Percentiles rank a stretch among this genome's conserved stretches.
phyloP scores from a whole-genome alignment of 495 filamentous ascomycete species.

The Geopyxis carbonaria region DNA sequence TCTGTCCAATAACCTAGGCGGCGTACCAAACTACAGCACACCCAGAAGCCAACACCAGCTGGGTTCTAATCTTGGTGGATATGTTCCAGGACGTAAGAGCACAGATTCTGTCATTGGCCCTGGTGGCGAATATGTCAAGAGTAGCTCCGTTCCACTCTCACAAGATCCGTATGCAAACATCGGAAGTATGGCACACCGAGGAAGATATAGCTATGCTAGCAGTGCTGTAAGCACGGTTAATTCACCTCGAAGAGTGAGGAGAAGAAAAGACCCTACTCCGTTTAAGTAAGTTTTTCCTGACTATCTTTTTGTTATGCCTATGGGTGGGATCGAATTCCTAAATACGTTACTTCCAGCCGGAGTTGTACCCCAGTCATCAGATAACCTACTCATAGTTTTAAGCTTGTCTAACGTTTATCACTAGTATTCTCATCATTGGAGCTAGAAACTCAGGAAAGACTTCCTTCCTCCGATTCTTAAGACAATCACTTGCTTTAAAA shows the following conservation, averaged over 20 bases:
- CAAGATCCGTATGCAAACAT: conserved; percentile 64
- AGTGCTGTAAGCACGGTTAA: conserved; percentile 83
- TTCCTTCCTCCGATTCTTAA: conserved; percentile 90
- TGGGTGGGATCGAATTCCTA: not conserved
- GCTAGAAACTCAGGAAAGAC: conserved; percentile 84
- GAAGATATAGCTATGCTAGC: conserved; percentile 92
- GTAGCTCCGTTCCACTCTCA: conserved; percentile 15
- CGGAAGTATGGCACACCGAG: conserved; percentile 93
- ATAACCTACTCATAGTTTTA: not conserved
- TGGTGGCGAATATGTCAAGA: conserved; percentile 14
- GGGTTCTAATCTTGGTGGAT: conserved; percentile 25
- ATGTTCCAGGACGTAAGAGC: conserved; percentile 28
- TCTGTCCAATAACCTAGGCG: conserved; percentile 32
- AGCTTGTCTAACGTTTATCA: too few species aligned
- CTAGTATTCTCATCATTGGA: conserved; percentile 81
- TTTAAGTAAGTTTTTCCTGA: conserved; percentile 62
- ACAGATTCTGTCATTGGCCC: conserved; percentile 25
- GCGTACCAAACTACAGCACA: conserved; percentile 17
- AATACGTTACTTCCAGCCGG: not conserved
- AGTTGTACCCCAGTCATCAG: not conserved
- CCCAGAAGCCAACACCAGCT: conserved; percentile 30
- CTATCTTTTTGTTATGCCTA: too few species aligned
- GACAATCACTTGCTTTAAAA: conserved; percentile 62
- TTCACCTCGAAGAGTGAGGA: conserved; percentile 76
- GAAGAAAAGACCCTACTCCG: conserved; percentile 90